phyloP scores from a whole-genome alignment of 257 asterid species.

The Solanum sejunctum region DNA sequence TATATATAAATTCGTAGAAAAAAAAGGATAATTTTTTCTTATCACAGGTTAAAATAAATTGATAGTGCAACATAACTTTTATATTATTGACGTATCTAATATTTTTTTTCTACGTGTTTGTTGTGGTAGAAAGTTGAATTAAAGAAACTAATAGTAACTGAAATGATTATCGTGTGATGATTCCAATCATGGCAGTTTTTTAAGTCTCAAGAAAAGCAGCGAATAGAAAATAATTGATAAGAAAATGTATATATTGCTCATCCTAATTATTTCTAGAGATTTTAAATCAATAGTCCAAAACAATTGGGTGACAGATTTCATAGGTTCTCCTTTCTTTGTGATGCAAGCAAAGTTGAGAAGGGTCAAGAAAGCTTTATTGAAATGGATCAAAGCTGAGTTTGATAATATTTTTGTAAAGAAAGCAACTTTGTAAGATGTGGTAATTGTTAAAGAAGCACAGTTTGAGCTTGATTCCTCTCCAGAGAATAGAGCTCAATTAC shows the following conservation, averaged over 20 bases:
- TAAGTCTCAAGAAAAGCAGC: background rate
- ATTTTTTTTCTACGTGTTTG: background rate
- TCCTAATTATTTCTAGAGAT: background rate
- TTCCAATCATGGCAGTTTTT: background rate
- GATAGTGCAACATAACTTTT: background rate
- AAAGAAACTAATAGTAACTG: background rate
- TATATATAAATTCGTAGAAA: background rate
- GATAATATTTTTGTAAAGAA: too few species aligned
- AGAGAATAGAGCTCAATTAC: too few species aligned
- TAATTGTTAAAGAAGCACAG: too few species aligned
- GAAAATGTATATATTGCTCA: background rate
- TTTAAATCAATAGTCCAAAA: too few species aligned
- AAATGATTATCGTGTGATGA: background rate
- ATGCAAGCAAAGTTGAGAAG: too few species aligned
- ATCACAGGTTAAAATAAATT: background rate
- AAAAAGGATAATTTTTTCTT: background rate
- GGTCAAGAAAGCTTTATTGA: too few species aligned
- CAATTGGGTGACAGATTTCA: too few species aligned
- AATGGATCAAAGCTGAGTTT: too few species aligned
- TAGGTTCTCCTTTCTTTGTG: too few species aligned
- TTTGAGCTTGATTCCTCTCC: too few species aligned
- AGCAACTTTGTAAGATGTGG: too few species aligned
- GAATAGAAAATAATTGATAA: background rate
- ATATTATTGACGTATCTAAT: background rate
- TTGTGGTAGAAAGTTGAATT: background rate